Evolutionary conservation across 2,329 filamentous ascomycete genomes (phyloP).

Genomic region (Grosmannia serpens): DNA sequence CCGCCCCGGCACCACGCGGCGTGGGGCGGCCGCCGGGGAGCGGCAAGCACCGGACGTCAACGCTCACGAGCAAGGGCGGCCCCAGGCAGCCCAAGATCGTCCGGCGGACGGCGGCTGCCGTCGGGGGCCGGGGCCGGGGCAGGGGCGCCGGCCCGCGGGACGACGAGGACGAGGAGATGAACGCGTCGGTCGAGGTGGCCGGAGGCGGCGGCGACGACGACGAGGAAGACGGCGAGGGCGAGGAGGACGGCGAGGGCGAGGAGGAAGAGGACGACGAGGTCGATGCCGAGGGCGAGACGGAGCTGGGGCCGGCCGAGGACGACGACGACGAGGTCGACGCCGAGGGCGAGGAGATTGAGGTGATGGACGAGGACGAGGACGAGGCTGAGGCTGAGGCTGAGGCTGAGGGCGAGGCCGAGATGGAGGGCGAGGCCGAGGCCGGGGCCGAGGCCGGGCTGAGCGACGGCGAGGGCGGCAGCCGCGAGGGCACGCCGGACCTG

Average conservation of each 20-base stretch:
- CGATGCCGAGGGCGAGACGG: constrained; percentile 26
- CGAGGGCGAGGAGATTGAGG: constrained; percentile 19
- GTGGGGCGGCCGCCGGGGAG: background rate
- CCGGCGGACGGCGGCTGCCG: background rate
- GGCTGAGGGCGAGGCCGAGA: constrained; percentile 24
- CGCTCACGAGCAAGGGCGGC: background rate
- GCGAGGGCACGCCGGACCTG: constrained; percentile 40
- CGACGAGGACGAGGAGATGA: background rate
- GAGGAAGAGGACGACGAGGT: constrained; percentile 34
- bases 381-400: constrained; percentile 30
- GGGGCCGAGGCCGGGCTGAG: constrained; percentile 28
- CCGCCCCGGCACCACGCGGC: too few species aligned
- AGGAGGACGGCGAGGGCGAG: constrained; percentile 37
- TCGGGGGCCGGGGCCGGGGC: background rate
- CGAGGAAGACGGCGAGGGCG: constrained; percentile 24
- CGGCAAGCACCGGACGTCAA: background rate
- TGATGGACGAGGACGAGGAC: constrained; percentile 23
- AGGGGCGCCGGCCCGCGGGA: constrained; percentile 8
- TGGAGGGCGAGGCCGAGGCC: constrained; percentile 29
- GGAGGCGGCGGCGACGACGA: constrained; percentile 23
- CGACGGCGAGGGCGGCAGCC: constrained; percentile 25
- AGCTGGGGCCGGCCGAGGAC: constrained; percentile 20
- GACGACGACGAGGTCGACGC: constrained; percentile 25
- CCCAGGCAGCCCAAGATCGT: background rate
- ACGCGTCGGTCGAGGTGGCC: too few species aligned